Base-by-base conservation (phyloP, 768 basidiomycete species). In the Podaxis rugospora region DNA sequence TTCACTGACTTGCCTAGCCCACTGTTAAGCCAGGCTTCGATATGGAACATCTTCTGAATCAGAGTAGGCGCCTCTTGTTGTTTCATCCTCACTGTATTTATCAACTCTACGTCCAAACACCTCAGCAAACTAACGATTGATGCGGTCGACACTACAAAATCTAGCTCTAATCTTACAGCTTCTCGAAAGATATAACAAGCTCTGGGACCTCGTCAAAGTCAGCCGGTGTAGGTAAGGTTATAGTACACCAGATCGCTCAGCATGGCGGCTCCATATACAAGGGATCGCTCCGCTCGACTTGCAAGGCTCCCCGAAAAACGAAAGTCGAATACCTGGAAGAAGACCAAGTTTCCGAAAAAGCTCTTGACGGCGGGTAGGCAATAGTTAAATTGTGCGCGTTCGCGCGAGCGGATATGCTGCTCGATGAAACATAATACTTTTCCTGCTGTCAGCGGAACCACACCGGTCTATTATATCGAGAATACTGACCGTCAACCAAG, bases 161-260 rank as follows among this genome's bases (percentile, higher is more conserved):
- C 1, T 25, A 23, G 21, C 14, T 23, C 47, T 16, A 0, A 27
- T 5, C 28, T 50, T 18, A 58, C 13, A 25, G 2, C 35, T 49
- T 57, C 14, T 57, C 35, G 50, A 57, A 57, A 36, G 36, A 49
- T 16, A 58, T 27, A 7, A 58, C 57, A 23, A 58, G 2, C 25
- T 58, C 46, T 11, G 35, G 57, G 3, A 39, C 11, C 28, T 50
- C 64, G 21, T 25, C 64, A 13, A 62, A 44, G 11, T 53, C 62
- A 0, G 65, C 64, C 4, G 66, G 64, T 11, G 28, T 65, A 71
- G 16, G 72, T 73, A 46, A 73, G 55, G 57, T 71, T 73, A 47
- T 73, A 73, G 51, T 68, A 71, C 35, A 42, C 21, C 39, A 71
- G 36, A 46, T 68, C 65, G 49, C 70, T 70, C 36, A 73, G 56